Evolutionary conservation across 2,329 filamentous ascomycete genomes (phyloP), one percentile per base, ranked within the genome.

Genomic region (Hansfordia pulvinata): DNA sequence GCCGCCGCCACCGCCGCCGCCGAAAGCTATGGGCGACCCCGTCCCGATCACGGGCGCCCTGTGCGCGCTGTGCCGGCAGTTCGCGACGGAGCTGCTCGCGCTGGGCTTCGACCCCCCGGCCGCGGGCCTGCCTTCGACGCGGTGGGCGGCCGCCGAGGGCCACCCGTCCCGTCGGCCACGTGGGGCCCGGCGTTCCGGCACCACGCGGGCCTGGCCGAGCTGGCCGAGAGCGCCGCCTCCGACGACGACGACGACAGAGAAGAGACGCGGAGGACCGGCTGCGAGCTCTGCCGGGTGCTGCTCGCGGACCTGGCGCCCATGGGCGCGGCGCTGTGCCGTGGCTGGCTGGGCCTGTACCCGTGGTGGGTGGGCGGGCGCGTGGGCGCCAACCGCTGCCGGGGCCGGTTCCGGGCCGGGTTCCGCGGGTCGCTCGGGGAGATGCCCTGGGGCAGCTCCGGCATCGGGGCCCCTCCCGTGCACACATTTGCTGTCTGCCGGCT

Each of bases 321-420:
- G 19, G 11, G 6, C 13, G 21, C 10, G 16, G 21, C 10, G 12
- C 19, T 37, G 11, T 26, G 13, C 8, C 25, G 33, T 23, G 36
- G 35, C 15, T 35, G 33, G 35, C 24, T 37, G n/a, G 35, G 30
- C 2, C 17, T 35, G 10, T 39, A 37, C 13, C 36, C 36, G 4
- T 36, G 33, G 10, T 35, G 28, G 30, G 26, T 28, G 2, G 13
- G 20, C 9, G 21, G 19, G 10, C 22, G 26, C 10, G 13, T 20
- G 2, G 35, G 29, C 9, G 18, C 22, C 7, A 39, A 39, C 24
- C 29, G 27, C 8, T 8, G 21, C 7, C 37, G 33, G 13, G 33
- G 33, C 8, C 28, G 32, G 13, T 37, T 39, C 20, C 35, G 35
- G 8, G 33, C 33, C 19, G 36, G 33, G 2, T 39, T 39, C 19